phyloP scores from a whole-genome alignment of 1,284 basidiomycete species.

The Ganoderma sinense region DNA sequence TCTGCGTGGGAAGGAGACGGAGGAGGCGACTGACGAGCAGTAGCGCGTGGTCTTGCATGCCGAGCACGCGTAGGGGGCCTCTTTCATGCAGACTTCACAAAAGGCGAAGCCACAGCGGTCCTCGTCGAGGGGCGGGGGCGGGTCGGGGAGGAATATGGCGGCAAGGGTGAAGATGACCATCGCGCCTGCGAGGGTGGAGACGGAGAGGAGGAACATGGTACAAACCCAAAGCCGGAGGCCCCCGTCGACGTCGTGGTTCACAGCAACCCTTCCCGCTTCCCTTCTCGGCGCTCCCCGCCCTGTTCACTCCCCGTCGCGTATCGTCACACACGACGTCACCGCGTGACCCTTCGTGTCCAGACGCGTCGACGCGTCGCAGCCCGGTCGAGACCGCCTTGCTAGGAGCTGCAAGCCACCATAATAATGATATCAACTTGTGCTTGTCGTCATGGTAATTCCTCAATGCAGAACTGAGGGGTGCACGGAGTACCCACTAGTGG shows the following conservation, averaged over 20 bases:
- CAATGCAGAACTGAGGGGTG: neutral
- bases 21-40: constrained; percentile 26
- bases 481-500: no score
- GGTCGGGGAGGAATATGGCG: constrained; percentile 26
- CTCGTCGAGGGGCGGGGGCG: constrained; percentile 28
- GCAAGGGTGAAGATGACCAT: constrained; percentile 31
- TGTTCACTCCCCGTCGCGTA: constrained; percentile 14
- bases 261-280: neutral
- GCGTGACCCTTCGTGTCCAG: constrained; percentile 20
- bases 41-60: constrained; percentile 30
- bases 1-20: neutral
- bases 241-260: constrained; percentile 24
- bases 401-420: neutral
- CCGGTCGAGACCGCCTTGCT: neutral
- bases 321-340: constrained; percentile 19
- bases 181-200: constrained; percentile 30
- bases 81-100: constrained; percentile 31
- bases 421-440: neutral
- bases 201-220: constrained; percentile 27
- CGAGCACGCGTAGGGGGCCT: constrained; percentile 28
- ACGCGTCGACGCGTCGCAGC: constrained; percentile 12
- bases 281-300: constrained; percentile 3
- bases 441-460: neutral
- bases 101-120: constrained; percentile 31
- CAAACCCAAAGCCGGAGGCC: neutral